These are phyloP conservation scores for Ammopiptanthus mongolicus DNA, from an alignment of 306 rosid genomes.

Conservation along the genomic window DNA sequence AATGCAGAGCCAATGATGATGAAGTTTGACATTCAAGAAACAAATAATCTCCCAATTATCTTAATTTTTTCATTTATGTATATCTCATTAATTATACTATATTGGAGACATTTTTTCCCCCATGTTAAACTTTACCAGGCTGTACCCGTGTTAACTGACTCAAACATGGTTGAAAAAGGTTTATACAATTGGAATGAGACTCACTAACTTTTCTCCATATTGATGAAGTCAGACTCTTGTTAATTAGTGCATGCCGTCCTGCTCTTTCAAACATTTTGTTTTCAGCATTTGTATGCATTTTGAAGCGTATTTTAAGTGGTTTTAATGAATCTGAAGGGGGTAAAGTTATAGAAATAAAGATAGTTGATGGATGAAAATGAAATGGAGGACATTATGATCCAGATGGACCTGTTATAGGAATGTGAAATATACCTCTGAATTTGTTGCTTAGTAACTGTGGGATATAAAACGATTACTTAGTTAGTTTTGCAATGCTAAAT, in stretches of 20 bases:
- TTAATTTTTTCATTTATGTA: neutral
- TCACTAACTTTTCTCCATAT: neutral
- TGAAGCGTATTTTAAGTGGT: neutral
- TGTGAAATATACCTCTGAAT: neutral
- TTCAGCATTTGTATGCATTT: neutral
- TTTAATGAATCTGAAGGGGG: neutral
- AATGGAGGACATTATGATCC: neutral
- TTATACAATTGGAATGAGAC: neutral
- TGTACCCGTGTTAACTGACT: neutral
- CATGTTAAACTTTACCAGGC: neutral
- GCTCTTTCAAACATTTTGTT: conserved; percentile 10
- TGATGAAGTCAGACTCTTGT: neutral
- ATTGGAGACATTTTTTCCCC: neutral
- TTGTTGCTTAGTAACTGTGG: neutral
- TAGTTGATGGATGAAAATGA: neutral
- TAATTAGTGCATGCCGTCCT: neutral
- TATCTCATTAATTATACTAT: neutral
- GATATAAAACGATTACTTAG: neutral
- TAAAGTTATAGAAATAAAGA: neutral
- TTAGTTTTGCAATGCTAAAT: neutral
- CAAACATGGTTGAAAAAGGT: neutral
- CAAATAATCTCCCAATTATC: neutral
- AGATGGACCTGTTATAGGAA: neutral
- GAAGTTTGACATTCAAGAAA: neutral
- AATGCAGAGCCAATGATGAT: neutral